Evolutionary conservation across 805 yeast species (phyloP), one percentile per base, ranked within the genome.

Genomic region (Metschnikowia henanensis): DNA sequence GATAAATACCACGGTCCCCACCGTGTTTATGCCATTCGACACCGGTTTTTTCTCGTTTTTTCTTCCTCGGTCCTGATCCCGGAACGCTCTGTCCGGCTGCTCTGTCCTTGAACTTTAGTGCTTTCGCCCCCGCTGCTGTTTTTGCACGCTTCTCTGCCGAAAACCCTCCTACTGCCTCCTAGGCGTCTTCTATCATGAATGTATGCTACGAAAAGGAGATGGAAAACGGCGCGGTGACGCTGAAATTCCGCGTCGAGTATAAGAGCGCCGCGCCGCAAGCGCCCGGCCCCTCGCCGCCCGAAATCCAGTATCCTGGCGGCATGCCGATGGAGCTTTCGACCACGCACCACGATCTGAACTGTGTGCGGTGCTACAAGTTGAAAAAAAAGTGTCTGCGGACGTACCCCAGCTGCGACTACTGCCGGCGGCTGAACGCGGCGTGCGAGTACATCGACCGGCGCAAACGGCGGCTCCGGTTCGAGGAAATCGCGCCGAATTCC

Each of bases 351-450:
- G 60, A 66, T 12, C 60, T 58, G 48, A 70, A 66, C 56, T 70
- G 75, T 46, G 61, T 53, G 28, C 54, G 73, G 17, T 70, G 75
- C 53, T 69, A 71, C 46, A 56, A 69, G 30, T 58, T 71, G 43
- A 71, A 71, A 58, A 71, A 71, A 51, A 68, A 69, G 52, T 71
- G 75, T 48, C 59, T 63, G 35, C 57, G 74, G 39, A 60, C 59
- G 26, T 64, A 62, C 42, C 75, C 76, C 8, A 55, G 50, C 41
- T 71, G 76, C 41, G 52, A 57, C 32, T 62, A 67, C 50, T 71
- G 76, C 49, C 41, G 35, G n/a, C 64, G 64, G 43, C 55, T 72
- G 3, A 61, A 65, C 2, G 50, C 66, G 23, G 62, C 53, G 23
- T 71, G 76, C 45, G 68, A 66, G 43, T 71, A 71, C 50, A 60